These are phyloP conservation scores for Elaeis oleifera DNA, from an alignment of 202 grass and related monocot genomes.

Conservation along the genomic window DNA sequence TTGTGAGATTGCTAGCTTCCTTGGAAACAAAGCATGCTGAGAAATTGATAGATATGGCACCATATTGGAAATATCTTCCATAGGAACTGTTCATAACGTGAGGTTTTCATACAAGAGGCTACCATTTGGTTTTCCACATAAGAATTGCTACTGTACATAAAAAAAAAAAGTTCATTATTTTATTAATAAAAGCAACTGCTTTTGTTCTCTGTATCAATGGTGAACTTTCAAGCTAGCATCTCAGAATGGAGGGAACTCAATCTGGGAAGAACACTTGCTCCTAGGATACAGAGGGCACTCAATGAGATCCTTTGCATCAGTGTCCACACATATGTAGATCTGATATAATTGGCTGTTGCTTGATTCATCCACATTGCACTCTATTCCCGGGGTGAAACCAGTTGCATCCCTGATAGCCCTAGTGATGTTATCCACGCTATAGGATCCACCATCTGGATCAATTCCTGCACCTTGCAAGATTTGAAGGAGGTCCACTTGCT, in stretches of 20 bases:
- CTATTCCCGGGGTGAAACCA: conserved; percentile 46
- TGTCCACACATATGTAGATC: conserved; percentile 70
- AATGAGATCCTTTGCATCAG: conserved; percentile 27
- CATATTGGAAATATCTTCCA: too few relatives aligned
- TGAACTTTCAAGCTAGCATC: too few relatives aligned
- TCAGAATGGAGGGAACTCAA: conserved; percentile 78
- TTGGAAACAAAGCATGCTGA: too few relatives aligned
- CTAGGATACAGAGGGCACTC: conserved; percentile 59
- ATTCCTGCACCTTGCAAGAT: conserved; percentile 30
- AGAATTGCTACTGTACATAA: too few relatives aligned
- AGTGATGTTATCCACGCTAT: conserved; percentile 37
- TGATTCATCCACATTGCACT: conserved; percentile 76
- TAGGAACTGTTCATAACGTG: too few relatives aligned
- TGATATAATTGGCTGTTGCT: conserved; percentile 75
- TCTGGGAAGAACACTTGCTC: conserved; percentile 33
- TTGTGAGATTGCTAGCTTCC: too few relatives aligned
- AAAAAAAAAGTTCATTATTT: too few relatives aligned
- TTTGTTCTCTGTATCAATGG: too few relatives aligned
- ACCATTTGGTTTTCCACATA: too few relatives aligned
- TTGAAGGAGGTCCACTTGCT: conserved; percentile 32
- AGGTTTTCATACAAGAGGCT: too few relatives aligned
- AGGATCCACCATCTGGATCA: conserved; percentile 50
- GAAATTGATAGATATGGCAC: too few relatives aligned
- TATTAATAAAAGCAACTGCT: too few relatives aligned
- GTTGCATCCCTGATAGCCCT: conserved; percentile 31